Evolutionary conservation across 2,329 filamentous ascomycete genomes (phyloP).

Genomic region (Calonectria crousiana): DNA sequence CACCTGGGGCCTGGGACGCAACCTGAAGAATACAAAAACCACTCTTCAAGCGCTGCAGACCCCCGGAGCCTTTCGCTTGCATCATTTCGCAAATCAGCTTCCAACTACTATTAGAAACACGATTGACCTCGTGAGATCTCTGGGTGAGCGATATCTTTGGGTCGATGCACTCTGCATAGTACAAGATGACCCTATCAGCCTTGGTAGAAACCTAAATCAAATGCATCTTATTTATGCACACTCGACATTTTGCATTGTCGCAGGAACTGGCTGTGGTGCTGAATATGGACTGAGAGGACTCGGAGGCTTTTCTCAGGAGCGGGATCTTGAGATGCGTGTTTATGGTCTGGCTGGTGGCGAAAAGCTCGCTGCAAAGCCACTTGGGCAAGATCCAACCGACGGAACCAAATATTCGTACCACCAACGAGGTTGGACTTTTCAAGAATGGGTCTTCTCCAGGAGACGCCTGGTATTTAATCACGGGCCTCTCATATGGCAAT

Average conservation of each 20-base stretch:
- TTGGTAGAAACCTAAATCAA: conserved; percentile 24
- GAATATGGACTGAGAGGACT: conserved; percentile 27
- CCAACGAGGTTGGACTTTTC: conserved; percentile 30
- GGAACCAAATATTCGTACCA: conserved; percentile 26
- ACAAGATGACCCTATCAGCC: conserved; percentile 21
- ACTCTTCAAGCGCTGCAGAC: neutral
- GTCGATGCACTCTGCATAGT: conserved; percentile 28
- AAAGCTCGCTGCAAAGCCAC: neutral
- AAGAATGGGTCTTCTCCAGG: conserved; percentile 28
- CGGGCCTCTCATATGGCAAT: conserved; percentile 19
- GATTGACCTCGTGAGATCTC: conserved; percentile 12
- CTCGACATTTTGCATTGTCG: conserved; percentile 23
- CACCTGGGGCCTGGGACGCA: conserved; percentile 23
- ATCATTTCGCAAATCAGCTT: conserved; percentile 20
- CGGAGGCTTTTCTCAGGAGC: neutral
- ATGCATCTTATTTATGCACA: conserved; percentile 30
- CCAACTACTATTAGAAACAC: conserved; percentile 24
- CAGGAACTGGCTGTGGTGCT: conserved; percentile 21
- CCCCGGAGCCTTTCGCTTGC: neutral
- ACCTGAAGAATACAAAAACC: conserved; percentile 23
- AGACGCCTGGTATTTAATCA: conserved; percentile 17
- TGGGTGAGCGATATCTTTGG: conserved; percentile 26
- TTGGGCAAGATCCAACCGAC: neutral
- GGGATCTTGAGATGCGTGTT: conserved; percentile 20
- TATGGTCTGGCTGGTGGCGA: conserved; percentile 23